Evolutionary conservation across 2,329 filamentous ascomycete genomes (phyloP), one percentile per base, ranked within the genome.

Genomic region (Talaromyces sp.): DNA sequence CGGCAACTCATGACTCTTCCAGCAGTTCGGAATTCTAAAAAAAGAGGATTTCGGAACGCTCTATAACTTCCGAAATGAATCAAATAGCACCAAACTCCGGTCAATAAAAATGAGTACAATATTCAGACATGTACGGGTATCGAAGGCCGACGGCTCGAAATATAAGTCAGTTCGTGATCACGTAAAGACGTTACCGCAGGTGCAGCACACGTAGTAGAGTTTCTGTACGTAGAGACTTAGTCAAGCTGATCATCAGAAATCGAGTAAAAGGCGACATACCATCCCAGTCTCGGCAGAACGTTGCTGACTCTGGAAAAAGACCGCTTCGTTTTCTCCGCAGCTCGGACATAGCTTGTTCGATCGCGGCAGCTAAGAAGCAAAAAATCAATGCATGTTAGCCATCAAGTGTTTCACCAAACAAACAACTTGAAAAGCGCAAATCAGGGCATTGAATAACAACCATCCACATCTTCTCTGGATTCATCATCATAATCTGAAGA

Each of bases 241-340:
- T 74, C 64, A 74, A 69, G 62, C 33, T 64, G 37, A 10, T 22
- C 9, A 35, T 57, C 11, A 61, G 54, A 33, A 19, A 22, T 33
- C 11, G 17, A 10, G 64, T 31, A 49, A 35, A 58, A 49, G 27
- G 71, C 90, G 10, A 39, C 4, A 37, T 80, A 98, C 95, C 95
- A 99, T 99, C 82, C 95, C 95, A 52, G 95, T 99, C 79, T 98
- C 93, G 58, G 92, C 92, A 71, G 90, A 97, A 80, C 95, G 90
- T 83, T 98, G 93, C 78, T 99, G 95, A 68, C 93, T 97, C 82
- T 99, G 95, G 84, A 99, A 99, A 82, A 97, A 99, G 67, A 99
- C 96, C 54, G 93, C 93, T 81, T 98, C 93, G 71, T 88, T 87
- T 78, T 95, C 90, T 70, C 86, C 85, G 84, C 96, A 99, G 71